Percentiles rank a stretch among this genome's conserved stretches.
These are phyloP conservation scores for Fraxinus ornus DNA, from an alignment of 305 asterid species.

Conservation along the genomic window DNA sequence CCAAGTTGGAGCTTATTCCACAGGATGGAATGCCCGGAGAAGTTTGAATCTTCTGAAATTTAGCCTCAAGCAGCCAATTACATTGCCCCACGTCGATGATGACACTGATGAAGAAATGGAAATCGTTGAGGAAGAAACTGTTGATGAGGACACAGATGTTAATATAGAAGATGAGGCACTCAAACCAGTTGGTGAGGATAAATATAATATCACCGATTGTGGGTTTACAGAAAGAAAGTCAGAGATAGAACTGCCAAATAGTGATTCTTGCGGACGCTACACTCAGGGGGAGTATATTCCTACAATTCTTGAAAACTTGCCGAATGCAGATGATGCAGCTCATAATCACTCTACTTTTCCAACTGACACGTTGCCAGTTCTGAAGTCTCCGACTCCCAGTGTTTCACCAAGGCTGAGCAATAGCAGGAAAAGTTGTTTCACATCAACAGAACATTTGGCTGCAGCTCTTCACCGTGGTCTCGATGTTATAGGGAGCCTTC, in stretches of 20 bases:
- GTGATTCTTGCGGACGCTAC: constrained; percentile 29
- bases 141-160: constrained; percentile 54
- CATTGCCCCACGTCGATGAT: constrained; percentile 61
- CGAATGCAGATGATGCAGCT: constrained; percentile 35
- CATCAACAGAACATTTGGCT: constrained; percentile 72
- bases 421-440: constrained; percentile 75
- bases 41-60: constrained; percentile 85
- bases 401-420: constrained; percentile 69
- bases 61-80: constrained; percentile 85
- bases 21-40: constrained; percentile 90
- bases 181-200: constrained; percentile 43
- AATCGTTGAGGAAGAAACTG: constrained; percentile 52
- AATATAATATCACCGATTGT: constrained; percentile 17
- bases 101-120: constrained; percentile 98
- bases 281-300: constrained; percentile 29
- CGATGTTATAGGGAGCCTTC: constrained; percentile 69
- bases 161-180: constrained; percentile 62
- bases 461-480: constrained; percentile 88
- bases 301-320: constrained; percentile 25
- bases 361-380: constrained; percentile 43
- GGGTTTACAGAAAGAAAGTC: constrained; percentile 22
- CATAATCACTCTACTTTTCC: constrained; percentile 39
- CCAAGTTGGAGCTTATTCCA: constrained; percentile 58
- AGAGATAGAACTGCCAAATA: constrained; percentile 15
- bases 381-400: constrained; percentile 78